These are phyloP conservation scores for Cyclaneusma minus DNA, from an alignment of 2,329 filamentous ascomycete genomes.

Conservation along the genomic window DNA sequence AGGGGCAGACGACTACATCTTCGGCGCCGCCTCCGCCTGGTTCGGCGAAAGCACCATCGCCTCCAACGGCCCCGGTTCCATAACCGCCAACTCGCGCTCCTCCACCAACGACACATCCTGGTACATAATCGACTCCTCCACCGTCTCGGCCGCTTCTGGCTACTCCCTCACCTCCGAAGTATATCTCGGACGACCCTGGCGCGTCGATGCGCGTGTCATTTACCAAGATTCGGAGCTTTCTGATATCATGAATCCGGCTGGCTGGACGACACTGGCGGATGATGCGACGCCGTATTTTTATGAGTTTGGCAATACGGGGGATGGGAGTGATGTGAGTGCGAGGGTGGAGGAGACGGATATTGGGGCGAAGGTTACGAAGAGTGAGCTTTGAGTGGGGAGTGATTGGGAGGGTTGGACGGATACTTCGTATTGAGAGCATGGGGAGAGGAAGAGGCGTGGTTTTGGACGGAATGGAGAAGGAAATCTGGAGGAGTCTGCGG, in stretches of 20 bases:
- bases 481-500: too few species aligned
- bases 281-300: constrained; percentile 8
- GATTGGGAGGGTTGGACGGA: too few species aligned
- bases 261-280: constrained; percentile 23
- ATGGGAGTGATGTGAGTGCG: too few species aligned
- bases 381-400: too few species aligned
- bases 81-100: constrained; percentile 27
- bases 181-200: constrained; percentile 36
- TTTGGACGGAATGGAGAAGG: too few species aligned
- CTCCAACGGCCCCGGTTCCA: constrained; percentile 21
- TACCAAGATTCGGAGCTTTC: constrained; percentile 30
- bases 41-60: constrained; percentile 25
- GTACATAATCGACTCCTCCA: constrained; percentile 37
- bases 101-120: constrained; percentile 22
- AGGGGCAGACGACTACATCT: constrained; percentile 41
- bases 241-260: constrained; percentile 30
- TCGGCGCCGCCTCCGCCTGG: constrained; percentile 36
- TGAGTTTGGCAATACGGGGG: too few species aligned
- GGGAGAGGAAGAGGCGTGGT: too few species aligned
- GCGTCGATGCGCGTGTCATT: constrained; percentile 28
- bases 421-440: too few species aligned
- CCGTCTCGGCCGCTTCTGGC: constrained; percentile 6
- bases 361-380: too few species aligned
- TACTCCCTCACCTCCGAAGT: constrained; percentile 19
- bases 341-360: too few species aligned